Evolutionary conservation across 805 yeast genomes (phyloP).

Genomic region (Nakazawaea pomicola): DNA sequence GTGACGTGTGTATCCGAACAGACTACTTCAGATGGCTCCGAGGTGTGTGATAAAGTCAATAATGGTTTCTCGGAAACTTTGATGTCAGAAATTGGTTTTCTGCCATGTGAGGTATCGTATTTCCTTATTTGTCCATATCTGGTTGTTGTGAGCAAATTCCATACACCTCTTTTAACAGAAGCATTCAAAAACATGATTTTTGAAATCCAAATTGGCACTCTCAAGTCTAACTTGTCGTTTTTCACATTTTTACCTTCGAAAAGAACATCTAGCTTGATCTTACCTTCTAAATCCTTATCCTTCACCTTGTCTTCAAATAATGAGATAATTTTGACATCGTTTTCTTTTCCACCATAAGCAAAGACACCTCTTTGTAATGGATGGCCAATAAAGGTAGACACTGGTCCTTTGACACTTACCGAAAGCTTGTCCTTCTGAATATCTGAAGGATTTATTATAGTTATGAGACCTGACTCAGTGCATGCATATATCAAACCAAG

Average conservation of each 20-base stretch:
- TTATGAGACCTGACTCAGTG: conserved; percentile 27
- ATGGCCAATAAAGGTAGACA: conserved; percentile 43
- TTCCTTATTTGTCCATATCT: conserved; percentile 69
- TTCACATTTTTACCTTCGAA: conserved; percentile 83
- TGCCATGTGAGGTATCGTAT: conserved; percentile 65
- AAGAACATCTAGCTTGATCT: conserved; percentile 26
- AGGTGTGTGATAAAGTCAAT: conserved; percentile 32
- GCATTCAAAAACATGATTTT: conserved; percentile 43
- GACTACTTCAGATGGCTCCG: conserved; percentile 43
- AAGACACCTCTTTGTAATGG: conserved; percentile 46
- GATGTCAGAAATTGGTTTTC: conserved; percentile 58
- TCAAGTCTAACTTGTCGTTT: conserved; percentile 68
- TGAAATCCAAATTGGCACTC: conserved; percentile 79
- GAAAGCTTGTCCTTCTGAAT: conserved; percentile 15
- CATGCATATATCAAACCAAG: conserved; percentile 26
- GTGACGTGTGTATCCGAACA: conserved; percentile 68
- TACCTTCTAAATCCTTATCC: conserved; percentile 14
- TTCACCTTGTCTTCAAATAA: conserved; percentile 28
- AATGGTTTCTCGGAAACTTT: conserved; percentile 54
- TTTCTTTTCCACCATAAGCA: conserved; percentile 86
- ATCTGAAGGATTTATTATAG: conserved; percentile 20
- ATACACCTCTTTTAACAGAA: conserved; percentile 26
- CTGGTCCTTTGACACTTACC: conserved; percentile 38
- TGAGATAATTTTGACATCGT: conserved; percentile 52
- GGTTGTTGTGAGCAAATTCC: conserved; percentile 61